Evolutionary conservation across 1,139 yeast species (phyloP).

Genomic region (Zygoascus sp.): DNA sequence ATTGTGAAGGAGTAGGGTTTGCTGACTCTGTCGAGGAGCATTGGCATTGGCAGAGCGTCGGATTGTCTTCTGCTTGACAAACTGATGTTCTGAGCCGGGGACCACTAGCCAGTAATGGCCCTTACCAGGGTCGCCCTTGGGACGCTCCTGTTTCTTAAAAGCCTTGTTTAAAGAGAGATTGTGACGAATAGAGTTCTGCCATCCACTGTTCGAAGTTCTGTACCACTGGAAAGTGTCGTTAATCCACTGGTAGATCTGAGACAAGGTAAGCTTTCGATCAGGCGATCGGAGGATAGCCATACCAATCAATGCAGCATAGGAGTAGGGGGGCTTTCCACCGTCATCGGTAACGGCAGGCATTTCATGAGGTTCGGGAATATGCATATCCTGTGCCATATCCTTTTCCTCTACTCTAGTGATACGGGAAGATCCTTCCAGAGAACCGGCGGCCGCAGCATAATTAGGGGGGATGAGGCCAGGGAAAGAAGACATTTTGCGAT

Average conservation of each 20-base stretch:
- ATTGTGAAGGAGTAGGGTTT: background rate
- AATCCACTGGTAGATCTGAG: constrained; percentile 93
- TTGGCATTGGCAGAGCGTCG: constrained; percentile 2
- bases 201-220: constrained; percentile 81
- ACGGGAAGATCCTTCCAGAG: background rate
- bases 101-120: constrained; percentile 97
- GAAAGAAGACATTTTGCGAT: background rate
- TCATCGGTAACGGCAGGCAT: constrained; percentile 45
- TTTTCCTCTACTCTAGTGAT: constrained; percentile 1
- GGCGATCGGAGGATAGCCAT: constrained; percentile 88
- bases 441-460: background rate
- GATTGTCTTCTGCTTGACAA: constrained; percentile 44
- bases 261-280: constrained; percentile 71
- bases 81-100: constrained; percentile 75
- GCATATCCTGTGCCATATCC: constrained; percentile 20
- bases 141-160: constrained; percentile 83
- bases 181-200: constrained; percentile 91
- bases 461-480: background rate
- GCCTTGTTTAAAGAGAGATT: constrained; percentile 82
- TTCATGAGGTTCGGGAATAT: constrained; percentile 37
- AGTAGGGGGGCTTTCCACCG: constrained; percentile 78
- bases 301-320: constrained; percentile 91
- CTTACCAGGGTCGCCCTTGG: constrained; percentile 79
- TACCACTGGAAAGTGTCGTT: constrained; percentile 81
- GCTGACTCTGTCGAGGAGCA: constrained; percentile 6